Evolutionary conservation across 192 early-diverging fungal genomes (phyloP), one percentile per base, ranked within the genome.

Genomic region (Spizellomyces sp.): DNA sequence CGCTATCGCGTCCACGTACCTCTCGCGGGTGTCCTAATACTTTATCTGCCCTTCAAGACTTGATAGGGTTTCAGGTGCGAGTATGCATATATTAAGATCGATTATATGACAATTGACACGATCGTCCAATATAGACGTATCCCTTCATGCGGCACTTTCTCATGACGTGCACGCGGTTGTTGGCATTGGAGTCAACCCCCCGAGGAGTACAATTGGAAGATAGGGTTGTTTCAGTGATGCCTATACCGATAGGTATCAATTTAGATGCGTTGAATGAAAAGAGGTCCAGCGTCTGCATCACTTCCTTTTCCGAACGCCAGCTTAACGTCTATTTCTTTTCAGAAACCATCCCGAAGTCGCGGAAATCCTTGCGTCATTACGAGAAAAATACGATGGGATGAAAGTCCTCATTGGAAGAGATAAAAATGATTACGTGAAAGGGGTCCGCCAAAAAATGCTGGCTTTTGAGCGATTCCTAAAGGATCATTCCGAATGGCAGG

Each of bases 221-320:
- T 58, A 69, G 70, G 5, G 65, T 70, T 14, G 86, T 82, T 4
- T 63, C 81, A 0, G 83, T 85, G 22, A 82, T 86, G 36, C 83
- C 79, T 36, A 87, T 82, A 58, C 86, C 86, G 6, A 87, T 87
- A 60, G 86, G 79, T 9, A 85, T 90, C 59, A 57, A 85, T 67
- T 45, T 90, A 67, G 81, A 80, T 4, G 80, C 89, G 6, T 79
- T 97, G 8, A 89, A 90, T 52, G 83, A 88, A 55, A 94, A 94
- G 62, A 79, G 90, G 63, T 78, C 41, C 1, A 45, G 15, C 47
- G 36, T 12, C 14, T 42, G 12, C 41, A 75, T 14, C 17, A 14
- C 2, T 15, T 72, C 14, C 12, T n/a, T n/a, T 12, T 54, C 0
- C 74, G 55, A 79, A 46, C 27, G 21, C 10, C 15, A 17, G n/a